Evolutionary conservation across 2,329 filamentous ascomycete species (phyloP).

Genomic region (Pyrenophora teres): DNA sequence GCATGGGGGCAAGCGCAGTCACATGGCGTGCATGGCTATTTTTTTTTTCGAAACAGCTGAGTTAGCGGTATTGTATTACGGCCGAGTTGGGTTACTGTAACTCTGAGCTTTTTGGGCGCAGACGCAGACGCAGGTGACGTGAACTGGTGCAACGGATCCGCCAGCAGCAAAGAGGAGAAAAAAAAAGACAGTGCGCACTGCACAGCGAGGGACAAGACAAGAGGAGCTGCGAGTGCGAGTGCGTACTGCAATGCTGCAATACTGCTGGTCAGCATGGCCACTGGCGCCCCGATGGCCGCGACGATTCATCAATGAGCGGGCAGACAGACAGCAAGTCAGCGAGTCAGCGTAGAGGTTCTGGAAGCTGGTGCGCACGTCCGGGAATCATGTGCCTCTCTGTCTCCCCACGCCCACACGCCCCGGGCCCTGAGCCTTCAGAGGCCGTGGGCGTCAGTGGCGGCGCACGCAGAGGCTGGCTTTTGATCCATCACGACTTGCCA

Average conservation of each 20-base stretch:
- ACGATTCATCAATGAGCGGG: slow-evolving; percentile 6
- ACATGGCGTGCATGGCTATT: slow-evolving; percentile 21
- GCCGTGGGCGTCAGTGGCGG: slow-evolving; percentile 17
- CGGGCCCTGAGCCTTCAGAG: slow-evolving; percentile 15
- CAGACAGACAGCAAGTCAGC: slow-evolving; percentile 21
- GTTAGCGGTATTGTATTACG: slow-evolving; percentile 30
- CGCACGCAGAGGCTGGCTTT: slow-evolving; percentile 11
- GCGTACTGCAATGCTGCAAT: no score
- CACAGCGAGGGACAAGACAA: background rate
- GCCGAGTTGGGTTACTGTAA: slow-evolving; percentile 1
- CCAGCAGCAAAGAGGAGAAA: background rate
- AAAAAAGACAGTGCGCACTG: no score
- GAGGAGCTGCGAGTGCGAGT: no score
- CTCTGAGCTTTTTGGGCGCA: slow-evolving; percentile 6
- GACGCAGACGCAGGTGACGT: slow-evolving; percentile 28
- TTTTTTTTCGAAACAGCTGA: slow-evolving; percentile 30
- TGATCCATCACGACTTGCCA: no score
- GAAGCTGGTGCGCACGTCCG: slow-evolving; percentile 37
- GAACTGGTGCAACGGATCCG: slow-evolving; percentile 16
- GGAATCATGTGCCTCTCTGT: slow-evolving; percentile 35
- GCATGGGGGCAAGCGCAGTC: slow-evolving; percentile 7
- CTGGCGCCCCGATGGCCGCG: background rate
- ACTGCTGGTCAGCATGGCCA: background rate
- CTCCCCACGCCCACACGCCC: slow-evolving; percentile 38
- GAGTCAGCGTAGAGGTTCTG: slow-evolving; percentile 44